phyloP scores from a whole-genome alignment of 768 basidiomycete genomes.

The Suillus brevipes region DNA sequence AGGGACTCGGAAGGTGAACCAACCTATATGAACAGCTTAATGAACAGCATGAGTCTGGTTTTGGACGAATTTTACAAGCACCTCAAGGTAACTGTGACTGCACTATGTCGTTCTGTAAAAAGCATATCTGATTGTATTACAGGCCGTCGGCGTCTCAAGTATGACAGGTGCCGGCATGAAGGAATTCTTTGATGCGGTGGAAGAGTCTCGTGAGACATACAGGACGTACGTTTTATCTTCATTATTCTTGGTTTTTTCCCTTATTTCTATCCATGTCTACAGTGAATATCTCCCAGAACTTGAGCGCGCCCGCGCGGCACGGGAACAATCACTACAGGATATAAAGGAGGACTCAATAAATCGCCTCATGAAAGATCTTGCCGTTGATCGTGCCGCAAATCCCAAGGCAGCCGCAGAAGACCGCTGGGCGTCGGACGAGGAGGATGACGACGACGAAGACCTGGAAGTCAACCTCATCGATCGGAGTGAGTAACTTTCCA shows the following conservation, averaged over 20 bases:
- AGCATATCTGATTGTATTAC: slow-evolving; percentile 6
- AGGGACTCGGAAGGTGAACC: slow-evolving; percentile 85
- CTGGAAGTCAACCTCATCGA: slow-evolving; percentile 63
- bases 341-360: slow-evolving; percentile 76
- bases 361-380: slow-evolving; percentile 77
- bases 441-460: slow-evolving; percentile 55
- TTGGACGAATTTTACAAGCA: slow-evolving; percentile 98
- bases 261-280: slow-evolving; percentile 9
- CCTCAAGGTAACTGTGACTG: slow-evolving; percentile 74
- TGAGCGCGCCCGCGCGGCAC: slow-evolving; percentile 60
- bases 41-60: slow-evolving; percentile 99
- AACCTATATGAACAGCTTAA: slow-evolving; percentile 97
- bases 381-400: slow-evolving; percentile 67
- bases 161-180: slow-evolving; percentile 93
- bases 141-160: slow-evolving; percentile 96
- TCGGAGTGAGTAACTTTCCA: slow-evolving; percentile 51
- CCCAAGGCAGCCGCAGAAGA: slow-evolving; percentile 57
- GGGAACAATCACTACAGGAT: slow-evolving; percentile 63
- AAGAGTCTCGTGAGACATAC: slow-evolving; percentile 85
- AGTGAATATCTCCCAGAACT: slow-evolving; percentile 95
- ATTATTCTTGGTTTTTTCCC: not conserved
- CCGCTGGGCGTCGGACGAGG: slow-evolving; percentile 61
- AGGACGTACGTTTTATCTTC: slow-evolving; percentile 58
- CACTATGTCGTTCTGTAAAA: not conserved
- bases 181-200: slow-evolving; percentile 90